Evolutionary conservation across 2,329 filamentous ascomycete species (phyloP), one percentile per base, ranked within the genome.

Genomic region (Coleophoma crateriformis): DNA sequence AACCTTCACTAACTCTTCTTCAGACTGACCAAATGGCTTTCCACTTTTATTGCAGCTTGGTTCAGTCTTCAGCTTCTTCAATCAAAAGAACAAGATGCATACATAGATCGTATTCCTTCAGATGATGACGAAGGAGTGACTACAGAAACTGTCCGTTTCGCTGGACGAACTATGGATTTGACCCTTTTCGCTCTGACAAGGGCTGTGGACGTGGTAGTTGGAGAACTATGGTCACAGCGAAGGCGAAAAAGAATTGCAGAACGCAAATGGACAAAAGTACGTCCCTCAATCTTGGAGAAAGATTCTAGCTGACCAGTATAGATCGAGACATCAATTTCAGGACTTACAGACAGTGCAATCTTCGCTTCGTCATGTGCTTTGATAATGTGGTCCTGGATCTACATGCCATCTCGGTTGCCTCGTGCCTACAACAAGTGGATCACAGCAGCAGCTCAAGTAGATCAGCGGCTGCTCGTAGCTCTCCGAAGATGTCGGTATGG

Each of bases 321-420:
- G 62, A 45, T 65, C 62, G 50, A 70, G 56, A 50, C 50, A 44
- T 51, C 66, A 20, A 55, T 73, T 53, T 70, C 71, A 20, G 65
- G 55, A 10, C 64, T 81, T 35, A 71, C 81, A n/a, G 86, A 92
- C 61, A 79, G 87, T 4, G 68, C 78, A 6, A 69, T 91, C 15
- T 95, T 95, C 65, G 81, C 85, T 41, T 66, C 77, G 33, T 90
- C 87, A 17, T 83, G 80, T 37, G 85, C 84, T 19, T 70, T 88
- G 35, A 84, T 95, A 57, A 95, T 95, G 90, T 92, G 88, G 85
- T 79, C 88, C 15, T 95, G 88, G 87, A 85, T 95, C 64, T 95
- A 92, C 69, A 66, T 74, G 10, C 88, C 89, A 0, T 74, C 80
- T 34, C 76, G 80, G 17, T 76, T 95, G 1, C 90, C 90, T 2